Conservation (phyloP, 2,329 filamentous ascomycete species). For the Corniculantispora saksenae region DNA sequence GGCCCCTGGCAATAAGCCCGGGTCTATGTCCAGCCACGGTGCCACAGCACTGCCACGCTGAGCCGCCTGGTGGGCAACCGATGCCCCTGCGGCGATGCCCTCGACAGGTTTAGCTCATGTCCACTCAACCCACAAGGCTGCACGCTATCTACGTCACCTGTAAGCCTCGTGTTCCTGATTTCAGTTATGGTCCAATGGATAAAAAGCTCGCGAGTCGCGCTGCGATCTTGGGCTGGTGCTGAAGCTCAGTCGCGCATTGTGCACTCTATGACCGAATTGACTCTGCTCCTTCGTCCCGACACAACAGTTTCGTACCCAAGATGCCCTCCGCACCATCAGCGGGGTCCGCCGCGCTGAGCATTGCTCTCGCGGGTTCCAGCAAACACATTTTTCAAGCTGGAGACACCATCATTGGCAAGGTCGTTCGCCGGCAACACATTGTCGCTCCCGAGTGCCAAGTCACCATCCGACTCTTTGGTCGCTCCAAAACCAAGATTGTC, state of each 20-base stretch:
- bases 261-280: not conserved
- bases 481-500: conserved; percentile 9
- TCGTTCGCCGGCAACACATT: conserved; percentile 8
- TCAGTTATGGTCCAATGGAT: not conserved
- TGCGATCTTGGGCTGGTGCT: not conserved
- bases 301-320: no score
- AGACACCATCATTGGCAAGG: conserved; percentile 16
- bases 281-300: no score
- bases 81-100: not conserved
- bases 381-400: conserved; percentile 10
- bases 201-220: not conserved
- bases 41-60: not conserved
- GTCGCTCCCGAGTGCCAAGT: conserved; percentile 1
- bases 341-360: conserved; percentile 1
- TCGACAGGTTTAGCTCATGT: not conserved
- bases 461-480: conserved; percentile 5
- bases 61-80: not conserved
- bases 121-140: not conserved
- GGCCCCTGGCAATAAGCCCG: no score
- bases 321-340: not conserved
- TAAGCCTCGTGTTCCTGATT: not conserved
- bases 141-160: not conserved
- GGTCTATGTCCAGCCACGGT: no score
- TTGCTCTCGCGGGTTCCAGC: not conserved
- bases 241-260: not conserved